Conservation (phyloP, 129 eudicot species). For the Lonicera japonica region DNA sequence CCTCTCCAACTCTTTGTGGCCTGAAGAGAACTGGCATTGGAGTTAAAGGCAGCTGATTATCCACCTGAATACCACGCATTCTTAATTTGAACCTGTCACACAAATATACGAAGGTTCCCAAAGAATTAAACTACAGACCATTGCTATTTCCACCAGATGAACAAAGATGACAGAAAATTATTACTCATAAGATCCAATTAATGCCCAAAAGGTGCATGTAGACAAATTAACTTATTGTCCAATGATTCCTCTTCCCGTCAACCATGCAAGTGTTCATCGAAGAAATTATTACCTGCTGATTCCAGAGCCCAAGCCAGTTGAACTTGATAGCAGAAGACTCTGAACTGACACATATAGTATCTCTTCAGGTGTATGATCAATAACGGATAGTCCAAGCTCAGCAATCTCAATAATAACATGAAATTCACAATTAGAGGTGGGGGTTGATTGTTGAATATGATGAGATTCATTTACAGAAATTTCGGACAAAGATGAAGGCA, state of each 20-base stretch:
- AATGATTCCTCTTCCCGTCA: too few relatives aligned
- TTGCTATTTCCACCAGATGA: not conserved
- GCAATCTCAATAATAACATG: conserved; percentile 81
- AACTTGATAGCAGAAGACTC: conserved; percentile 74
- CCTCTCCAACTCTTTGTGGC: conserved; percentile 76
- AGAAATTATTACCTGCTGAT: conserved; percentile 62
- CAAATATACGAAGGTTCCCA: conserved; percentile 10
- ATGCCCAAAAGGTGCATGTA: not conserved
- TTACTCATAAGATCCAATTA: conserved; percentile 5
- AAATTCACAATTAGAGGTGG: conserved; percentile 55
- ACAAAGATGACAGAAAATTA: not conserved
- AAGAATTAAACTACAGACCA: conserved; percentile 4
- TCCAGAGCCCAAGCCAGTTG: conserved; percentile 93
- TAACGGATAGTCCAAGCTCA: conserved; percentile 81
- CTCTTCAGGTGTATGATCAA: conserved; percentile 99
- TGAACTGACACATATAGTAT: conserved; percentile 77
- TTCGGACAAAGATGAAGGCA: conserved; percentile 30
- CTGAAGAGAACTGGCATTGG: conserved; percentile 96
- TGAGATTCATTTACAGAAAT: conserved; percentile 23
- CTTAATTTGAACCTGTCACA: conserved; percentile 69
- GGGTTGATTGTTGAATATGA: conserved; percentile 30
- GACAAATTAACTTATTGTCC: too few relatives aligned
- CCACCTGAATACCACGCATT: conserved; percentile 90
- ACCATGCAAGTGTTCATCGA: not conserved
- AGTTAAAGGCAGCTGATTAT: conserved; percentile 92